Evolutionary conservation across 140 eudicot species (phyloP).

Genomic region (Flaveria floridana): DNA sequence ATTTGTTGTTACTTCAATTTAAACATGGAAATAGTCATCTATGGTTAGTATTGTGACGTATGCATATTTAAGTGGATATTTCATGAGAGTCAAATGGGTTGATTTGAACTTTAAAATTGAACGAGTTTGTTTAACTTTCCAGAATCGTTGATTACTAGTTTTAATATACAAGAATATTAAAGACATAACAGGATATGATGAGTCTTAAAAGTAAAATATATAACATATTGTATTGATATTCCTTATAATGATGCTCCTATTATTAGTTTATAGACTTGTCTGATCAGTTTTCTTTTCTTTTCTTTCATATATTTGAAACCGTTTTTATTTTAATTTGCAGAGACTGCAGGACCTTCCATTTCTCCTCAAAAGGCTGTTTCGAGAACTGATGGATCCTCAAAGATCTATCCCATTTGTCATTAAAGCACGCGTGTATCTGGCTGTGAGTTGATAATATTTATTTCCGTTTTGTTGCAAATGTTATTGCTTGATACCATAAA

Average conservation of each 20-base stretch:
- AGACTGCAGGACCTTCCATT: conserved; percentile 90
- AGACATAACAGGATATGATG: neutral
- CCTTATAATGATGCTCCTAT: neutral
- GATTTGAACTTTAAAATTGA: conserved; percentile 1
- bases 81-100: conserved; percentile 4
- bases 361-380: conserved; percentile 72
- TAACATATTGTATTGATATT: neutral
- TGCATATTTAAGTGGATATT: neutral
- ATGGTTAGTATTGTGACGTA: neutral
- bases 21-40: neutral
- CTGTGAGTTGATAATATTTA: conserved; percentile 59
- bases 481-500: neutral
- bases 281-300: neutral
- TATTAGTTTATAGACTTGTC: neutral
- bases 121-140: neutral
- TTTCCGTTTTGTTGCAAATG: conserved; percentile 17
- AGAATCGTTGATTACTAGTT: neutral
- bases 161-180: neutral
- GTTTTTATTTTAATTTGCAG: conserved; percentile 44
- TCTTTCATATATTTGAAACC: neutral
- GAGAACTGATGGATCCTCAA: conserved; percentile 84
- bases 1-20: neutral
- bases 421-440: conserved; percentile 84
- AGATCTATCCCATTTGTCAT: conserved; percentile 85
- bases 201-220: neutral